Evolutionary conservation across 75 land plant genomes (phyloP).

Genomic region (Adiantum capillusveneris): DNA sequence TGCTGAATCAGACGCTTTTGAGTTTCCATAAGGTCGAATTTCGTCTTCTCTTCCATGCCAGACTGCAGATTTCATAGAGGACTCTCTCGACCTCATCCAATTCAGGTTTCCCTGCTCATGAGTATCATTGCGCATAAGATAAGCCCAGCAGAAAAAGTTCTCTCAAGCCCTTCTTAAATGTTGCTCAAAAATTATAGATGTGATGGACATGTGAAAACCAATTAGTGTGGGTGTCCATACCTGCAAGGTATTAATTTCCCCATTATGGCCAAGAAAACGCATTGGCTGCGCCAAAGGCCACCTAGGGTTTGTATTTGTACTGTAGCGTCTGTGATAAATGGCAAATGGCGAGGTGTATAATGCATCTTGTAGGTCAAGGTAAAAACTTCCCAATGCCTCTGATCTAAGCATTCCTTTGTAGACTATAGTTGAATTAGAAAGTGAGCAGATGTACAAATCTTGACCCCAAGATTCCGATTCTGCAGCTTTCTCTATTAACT

Average conservation of each 20-base stretch:
- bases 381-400: conserved; percentile 73
- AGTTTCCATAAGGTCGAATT: conserved; percentile 85
- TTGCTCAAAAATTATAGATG: no score
- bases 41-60: conserved; percentile 97
- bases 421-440: conserved; percentile 88
- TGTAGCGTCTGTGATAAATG: conserved; percentile 90
- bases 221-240: conserved; percentile 16
- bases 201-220: no score
- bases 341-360: conserved; percentile 74
- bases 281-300: conserved; percentile 99
- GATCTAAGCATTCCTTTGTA: conserved; percentile 99
- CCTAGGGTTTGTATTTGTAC: conserved; percentile 95
- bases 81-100: conserved; percentile 96
- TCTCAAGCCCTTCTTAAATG: not conserved
- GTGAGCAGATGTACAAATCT: conserved; percentile 86
- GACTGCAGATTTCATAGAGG: conserved; percentile 71
- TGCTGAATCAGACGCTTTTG: conserved; percentile 96
- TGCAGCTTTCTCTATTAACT: conserved; percentile 70
- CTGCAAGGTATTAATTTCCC: conserved; percentile 99
- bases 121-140: not conserved
- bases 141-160: not conserved
- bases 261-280: conserved; percentile 97
- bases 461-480: conserved; percentile 59
- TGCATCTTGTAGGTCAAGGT: conserved; percentile 72
- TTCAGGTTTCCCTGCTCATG: conserved; percentile 82